Base-by-base conservation (phyloP, 2,329 filamentous ascomycete genomes). In the Trichoderma harzianum region DNA sequence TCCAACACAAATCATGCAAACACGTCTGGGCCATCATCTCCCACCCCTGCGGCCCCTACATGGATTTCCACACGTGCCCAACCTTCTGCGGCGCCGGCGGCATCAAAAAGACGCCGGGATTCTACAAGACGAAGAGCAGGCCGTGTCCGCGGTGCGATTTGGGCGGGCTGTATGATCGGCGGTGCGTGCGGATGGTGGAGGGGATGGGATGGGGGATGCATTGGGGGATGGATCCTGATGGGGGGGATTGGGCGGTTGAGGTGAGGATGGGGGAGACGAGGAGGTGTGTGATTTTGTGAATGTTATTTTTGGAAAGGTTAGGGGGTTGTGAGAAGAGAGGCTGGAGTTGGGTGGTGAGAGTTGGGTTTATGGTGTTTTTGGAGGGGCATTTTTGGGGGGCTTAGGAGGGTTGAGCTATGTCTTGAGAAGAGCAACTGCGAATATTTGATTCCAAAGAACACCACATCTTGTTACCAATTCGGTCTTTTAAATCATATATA, bases 11-110 rank as follows among this genome's bases (percentile, higher is more conserved):
- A 64, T 75, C 74, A 72, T 89, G 87, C 82, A 79, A 80, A 12
- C 87, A 88, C 81, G 83, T 81, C 75, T 89, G 87, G 87, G 82
- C 85, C 55, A 77, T 83, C 72, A 82, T 89, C 75, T 78, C 78
- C 4, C 73, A 79, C 58, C 83, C 85, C 7, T 89, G 87, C 79
- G 81, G 76, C 5, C 85, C 85, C 0, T 83, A 83, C 14, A 82
- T 82, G 78, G 86, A 87, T 72, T 88, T 89, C 79, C 79, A 78
- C 72, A 85, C 79, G 32, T 89, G 87, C 78, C 76, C 79, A 0
- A 73, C 70, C 47, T 85, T 88, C 74, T 78, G 79, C 69, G 80
- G 82, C 74, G 80, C 81, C 74, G 81, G 82, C 67, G 76, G 24
- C 14, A 76, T 82, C 65, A 82, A 83, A 73, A 76, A 79, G 24